These are phyloP conservation scores for Cenchrus americanus DNA, from an alignment of 176 grass and related monocot species.

Conservation along the genomic window DNA sequence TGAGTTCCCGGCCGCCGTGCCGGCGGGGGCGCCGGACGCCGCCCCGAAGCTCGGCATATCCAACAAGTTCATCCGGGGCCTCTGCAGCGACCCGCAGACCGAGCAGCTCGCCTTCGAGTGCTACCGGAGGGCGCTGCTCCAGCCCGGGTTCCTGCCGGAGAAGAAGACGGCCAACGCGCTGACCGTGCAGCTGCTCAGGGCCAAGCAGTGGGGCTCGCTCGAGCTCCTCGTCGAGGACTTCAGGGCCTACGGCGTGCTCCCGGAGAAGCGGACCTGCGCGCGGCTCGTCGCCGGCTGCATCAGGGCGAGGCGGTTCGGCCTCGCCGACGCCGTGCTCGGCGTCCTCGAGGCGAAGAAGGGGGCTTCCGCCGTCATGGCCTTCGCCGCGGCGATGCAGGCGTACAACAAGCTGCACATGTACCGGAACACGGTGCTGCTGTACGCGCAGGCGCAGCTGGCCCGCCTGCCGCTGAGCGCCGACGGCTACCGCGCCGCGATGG, in stretches of 20 bases:
- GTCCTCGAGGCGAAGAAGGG: slow-evolving; percentile 60
- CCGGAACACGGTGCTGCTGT: slow-evolving; percentile 67
- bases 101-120: slow-evolving; percentile 79
- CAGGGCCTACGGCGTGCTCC: slow-evolving; percentile 53
- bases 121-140: slow-evolving; percentile 64
- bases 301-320: slow-evolving; percentile 66
- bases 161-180: slow-evolving; percentile 62
- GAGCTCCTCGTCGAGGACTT: slow-evolving; percentile 59
- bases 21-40: slow-evolving; percentile 28
- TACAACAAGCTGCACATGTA: slow-evolving; percentile 98
- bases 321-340: slow-evolving; percentile 66
- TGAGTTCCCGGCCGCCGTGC: slow-evolving; percentile 35
- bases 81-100: slow-evolving; percentile 71
- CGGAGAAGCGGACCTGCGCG: slow-evolving; percentile 67
- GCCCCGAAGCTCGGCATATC: slow-evolving; percentile 57
- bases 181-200: slow-evolving; percentile 54
- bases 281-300: slow-evolving; percentile 65
- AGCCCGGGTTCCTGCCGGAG: slow-evolving; percentile 66
- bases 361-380: slow-evolving; percentile 44
- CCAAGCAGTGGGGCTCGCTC: slow-evolving; percentile 76
- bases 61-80: slow-evolving; percentile 73
- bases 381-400: slow-evolving; percentile 69
- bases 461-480: slow-evolving; percentile 50
- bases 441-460: slow-evolving; percentile 54
- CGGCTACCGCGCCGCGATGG: slow-evolving; percentile 65